phyloP scores from a whole-genome alignment of 2,329 filamentous ascomycete genomes.

The Trematosphaeria pertusa region DNA sequence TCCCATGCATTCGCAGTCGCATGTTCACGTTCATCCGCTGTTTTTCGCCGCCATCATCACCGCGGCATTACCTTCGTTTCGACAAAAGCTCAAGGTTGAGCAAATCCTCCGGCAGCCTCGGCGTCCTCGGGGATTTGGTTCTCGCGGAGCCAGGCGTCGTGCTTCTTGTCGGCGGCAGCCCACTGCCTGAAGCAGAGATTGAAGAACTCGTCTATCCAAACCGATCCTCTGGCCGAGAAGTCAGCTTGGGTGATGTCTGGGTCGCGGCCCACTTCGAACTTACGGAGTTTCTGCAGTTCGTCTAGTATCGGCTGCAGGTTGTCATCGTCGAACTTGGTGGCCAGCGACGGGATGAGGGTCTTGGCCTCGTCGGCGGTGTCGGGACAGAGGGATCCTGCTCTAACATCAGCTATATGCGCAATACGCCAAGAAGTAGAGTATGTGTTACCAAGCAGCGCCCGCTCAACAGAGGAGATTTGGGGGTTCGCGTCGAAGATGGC shows the following conservation, averaged over 20 bases:
- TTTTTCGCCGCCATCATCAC: too few species aligned
- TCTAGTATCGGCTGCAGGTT: slow-evolving; percentile 87
- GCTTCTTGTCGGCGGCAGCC: not conserved
- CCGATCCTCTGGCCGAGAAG: slow-evolving; percentile 33
- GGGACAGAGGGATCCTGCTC: slow-evolving; percentile 84
- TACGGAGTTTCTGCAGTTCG: slow-evolving; percentile 82
- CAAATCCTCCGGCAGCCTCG: not conserved
- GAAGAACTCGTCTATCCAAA: slow-evolving; percentile 21
- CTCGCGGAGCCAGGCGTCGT: not conserved
- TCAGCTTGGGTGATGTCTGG: slow-evolving; percentile 18
- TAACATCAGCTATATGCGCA: slow-evolving; percentile 16
- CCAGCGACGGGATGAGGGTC: slow-evolving; percentile 87
- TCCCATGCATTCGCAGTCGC: not conserved
- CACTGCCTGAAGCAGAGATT: not conserved
- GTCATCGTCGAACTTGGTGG: slow-evolving; percentile 88
- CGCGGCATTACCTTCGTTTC: not conserved
- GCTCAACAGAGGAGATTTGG: slow-evolving; percentile 89
- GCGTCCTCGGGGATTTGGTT: not conserved
- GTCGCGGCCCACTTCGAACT: slow-evolving; percentile 17
- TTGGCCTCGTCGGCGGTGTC: slow-evolving; percentile 95
- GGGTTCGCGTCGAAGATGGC: slow-evolving; percentile 80
- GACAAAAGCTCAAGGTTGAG: not conserved
- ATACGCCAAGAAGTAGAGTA: slow-evolving; percentile 26
- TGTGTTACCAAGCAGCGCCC: slow-evolving; percentile 80
- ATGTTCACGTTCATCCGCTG: not conserved